These are phyloP conservation scores for Insectozyma bohioensis DNA, from an alignment of 1,139 yeast genomes.

Conservation along the genomic window DNA sequence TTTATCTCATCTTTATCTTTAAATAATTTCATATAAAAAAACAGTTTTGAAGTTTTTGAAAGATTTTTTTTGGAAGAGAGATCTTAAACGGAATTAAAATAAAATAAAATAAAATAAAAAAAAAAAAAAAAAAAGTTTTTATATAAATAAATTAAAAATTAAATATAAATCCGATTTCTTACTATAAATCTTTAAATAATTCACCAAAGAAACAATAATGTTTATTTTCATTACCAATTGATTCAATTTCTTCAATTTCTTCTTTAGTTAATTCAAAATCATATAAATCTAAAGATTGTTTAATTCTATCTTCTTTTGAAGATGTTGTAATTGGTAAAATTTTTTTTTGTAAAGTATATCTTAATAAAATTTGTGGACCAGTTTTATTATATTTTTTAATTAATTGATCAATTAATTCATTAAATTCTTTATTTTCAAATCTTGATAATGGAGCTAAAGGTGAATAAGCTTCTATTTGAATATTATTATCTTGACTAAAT, in stretches of 20 bases:
- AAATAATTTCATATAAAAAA: no score
- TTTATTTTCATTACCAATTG: conserved; percentile 23
- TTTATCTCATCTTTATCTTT: conserved; percentile 1
- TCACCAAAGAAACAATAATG: conserved; percentile 26
- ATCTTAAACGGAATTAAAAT: no score
- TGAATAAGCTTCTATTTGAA: conserved; percentile 40
- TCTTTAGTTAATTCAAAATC: conserved; percentile 36
- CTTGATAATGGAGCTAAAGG: conserved; percentile 41
- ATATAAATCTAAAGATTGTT: conserved; percentile 53
- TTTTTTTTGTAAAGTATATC: conserved; percentile 66
- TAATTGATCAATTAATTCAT: conserved; percentile 39
- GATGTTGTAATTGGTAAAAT: conserved; percentile 75
- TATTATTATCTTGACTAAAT: conserved; percentile 27
- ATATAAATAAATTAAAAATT: no score
- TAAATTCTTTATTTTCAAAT: conserved; percentile 27
- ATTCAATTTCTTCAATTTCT: conserved; percentile 25
- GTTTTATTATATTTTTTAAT: conserved; percentile 56
- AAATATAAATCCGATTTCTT: no score
- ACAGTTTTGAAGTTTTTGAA: no score
- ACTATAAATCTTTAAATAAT: conserved; percentile 11
- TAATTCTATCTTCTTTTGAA: conserved; percentile 56
- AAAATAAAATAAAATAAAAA: no score
- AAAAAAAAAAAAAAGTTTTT: no score
- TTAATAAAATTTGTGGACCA: conserved; percentile 60
- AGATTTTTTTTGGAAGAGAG: no score